Base-by-base conservation (phyloP, 805 yeast species). In the Nematodospora valgi region DNA sequence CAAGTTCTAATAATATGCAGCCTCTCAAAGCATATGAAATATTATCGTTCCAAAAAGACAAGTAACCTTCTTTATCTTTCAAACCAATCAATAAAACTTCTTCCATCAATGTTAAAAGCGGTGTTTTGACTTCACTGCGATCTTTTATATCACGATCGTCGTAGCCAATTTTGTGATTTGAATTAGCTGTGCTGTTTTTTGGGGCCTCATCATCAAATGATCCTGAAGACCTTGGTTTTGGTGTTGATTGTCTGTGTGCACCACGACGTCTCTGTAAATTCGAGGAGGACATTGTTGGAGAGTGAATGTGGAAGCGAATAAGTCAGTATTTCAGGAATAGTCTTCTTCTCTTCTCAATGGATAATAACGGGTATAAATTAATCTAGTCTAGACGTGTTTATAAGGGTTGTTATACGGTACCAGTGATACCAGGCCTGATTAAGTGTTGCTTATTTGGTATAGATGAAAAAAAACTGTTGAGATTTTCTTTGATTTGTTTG, bases 11-110 rank as follows among this genome's bases (percentile, higher is more conserved):
- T 35, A 93, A 54, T 40, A 93, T 91, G 57, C 96, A 84, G 9
- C 98, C 98, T 51, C 98, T 79, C 40, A 93, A 72, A 1, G 97
- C 96, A 64, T 93, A 93, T 16, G 97, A 87, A 36, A 93, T 89
- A 61, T 87, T 89, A 62, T 93, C 98, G 57, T 93, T 93, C 98
- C 98, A 93, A 63, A 93, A 93, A 19, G 96, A 87, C 29, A 93
- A 70, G 59, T 91, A 88, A 9, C 98, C 98, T 61, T 93, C 98
- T 49, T 85, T 84, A 62, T 93, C 98, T 54, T 91, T 89, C 46
- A 93, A 72, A 4, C 98, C 98, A 68, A 93, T 75, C 44, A 93
- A 72, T 45, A 93, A 68, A 5, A 93, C 96, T 62, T 93, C 98
- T 61, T 93, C 98, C 96, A 93, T 88, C 46, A 93, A 65, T 0